Evolutionary conservation across 2,329 filamentous ascomycete species (phyloP).

Genomic region (Alternaria brassicae): DNA sequence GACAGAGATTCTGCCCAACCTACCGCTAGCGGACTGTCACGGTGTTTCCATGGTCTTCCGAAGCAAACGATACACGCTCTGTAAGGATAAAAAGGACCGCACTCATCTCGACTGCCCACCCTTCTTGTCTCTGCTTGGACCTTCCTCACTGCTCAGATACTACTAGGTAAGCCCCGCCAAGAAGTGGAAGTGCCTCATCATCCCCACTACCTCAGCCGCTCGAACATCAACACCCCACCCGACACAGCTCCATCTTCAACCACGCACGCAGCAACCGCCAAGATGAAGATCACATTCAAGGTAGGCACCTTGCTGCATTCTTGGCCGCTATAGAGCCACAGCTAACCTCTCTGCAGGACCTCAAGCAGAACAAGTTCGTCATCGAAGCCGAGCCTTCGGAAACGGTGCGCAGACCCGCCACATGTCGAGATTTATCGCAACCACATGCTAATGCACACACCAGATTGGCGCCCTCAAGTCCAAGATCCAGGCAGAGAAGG

Average conservation of each 20-base stretch:
- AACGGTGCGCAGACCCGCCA: constrained; percentile 66
- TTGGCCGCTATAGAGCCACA: constrained; percentile 8
- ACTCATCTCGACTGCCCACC: not conserved
- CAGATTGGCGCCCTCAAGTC: constrained; percentile 91
- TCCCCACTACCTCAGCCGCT: constrained; percentile 23
- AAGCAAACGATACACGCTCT: constrained; percentile 11
- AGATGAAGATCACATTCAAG: constrained; percentile 77
- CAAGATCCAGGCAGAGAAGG: constrained; percentile 90
- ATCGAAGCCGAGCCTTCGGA: constrained; percentile 94
- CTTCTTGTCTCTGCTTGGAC: not conserved
- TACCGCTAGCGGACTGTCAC: not conserved
- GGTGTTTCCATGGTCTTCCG: constrained; percentile 35
- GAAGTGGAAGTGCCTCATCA: constrained; percentile 13
- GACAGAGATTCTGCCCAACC: constrained; percentile 10
- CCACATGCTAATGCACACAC: constrained; percentile 17
- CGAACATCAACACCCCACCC: constrained; percentile 35
- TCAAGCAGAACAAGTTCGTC: constrained; percentile 98
- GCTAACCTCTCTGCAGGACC: constrained; percentile 68
- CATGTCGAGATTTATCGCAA: constrained; percentile 17
- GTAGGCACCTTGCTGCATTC: constrained; percentile 49
- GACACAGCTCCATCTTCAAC: constrained; percentile 29
- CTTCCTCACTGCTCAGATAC: constrained; percentile 9
- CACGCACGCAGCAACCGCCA: constrained; percentile 36
- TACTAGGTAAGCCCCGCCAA: constrained; percentile 13
- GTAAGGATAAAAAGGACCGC: not conserved